Evolutionary conservation across 1,284 basidiomycete genomes (phyloP), one percentile per base, ranked within the genome.

Genomic region (Apiotrichum akiyoshidainum): DNA sequence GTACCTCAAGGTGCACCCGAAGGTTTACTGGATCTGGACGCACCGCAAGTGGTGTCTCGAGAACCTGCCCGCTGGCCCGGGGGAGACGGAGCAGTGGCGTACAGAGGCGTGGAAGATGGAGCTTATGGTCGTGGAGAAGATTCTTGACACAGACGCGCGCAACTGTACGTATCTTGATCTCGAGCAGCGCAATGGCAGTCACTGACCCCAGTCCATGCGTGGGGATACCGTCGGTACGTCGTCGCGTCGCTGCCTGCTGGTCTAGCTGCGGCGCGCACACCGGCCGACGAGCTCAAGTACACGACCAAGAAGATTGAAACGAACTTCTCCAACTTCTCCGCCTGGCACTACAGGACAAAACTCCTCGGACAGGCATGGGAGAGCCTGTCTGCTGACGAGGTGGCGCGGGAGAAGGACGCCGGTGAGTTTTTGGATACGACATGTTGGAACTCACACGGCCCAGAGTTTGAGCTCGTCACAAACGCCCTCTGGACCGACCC

Each of bases 401-500:
- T 81, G 40, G 65, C 68, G 14, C 78, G 80, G 65, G 84, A 83
- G 33, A 85, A 84, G 68, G 85, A 88, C 67, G 80, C 85, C 72
- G 90, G 90, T 86, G 65, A 54, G 81, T 67, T 22, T 7, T 3
- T 7, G 7, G 26, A 19, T 40, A n/a, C 40, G 8, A 41, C 2
- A 17, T 3, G 7, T 17, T 21, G 1, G 5, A 12, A 33, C 49
- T 61, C 42, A 42, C 49, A 0, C 17, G 7, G 22, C 26, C 26
- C 71, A 92, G 96, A 99, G 72, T 90, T 95, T 69, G 91, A 95
- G 49, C 82, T 97, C 13, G 87, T 97, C 21, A 85, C 87, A 65
- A 92, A 96, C 70, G 96, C 95, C 0, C 85, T 99, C 79, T 99
- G 92, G 79, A 97, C 94, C 0, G 95, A 98, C 73, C 96, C 96